Conservation (phyloP, 2,329 filamentous ascomycete species). For the Chalaropsis thielavioides region DNA sequence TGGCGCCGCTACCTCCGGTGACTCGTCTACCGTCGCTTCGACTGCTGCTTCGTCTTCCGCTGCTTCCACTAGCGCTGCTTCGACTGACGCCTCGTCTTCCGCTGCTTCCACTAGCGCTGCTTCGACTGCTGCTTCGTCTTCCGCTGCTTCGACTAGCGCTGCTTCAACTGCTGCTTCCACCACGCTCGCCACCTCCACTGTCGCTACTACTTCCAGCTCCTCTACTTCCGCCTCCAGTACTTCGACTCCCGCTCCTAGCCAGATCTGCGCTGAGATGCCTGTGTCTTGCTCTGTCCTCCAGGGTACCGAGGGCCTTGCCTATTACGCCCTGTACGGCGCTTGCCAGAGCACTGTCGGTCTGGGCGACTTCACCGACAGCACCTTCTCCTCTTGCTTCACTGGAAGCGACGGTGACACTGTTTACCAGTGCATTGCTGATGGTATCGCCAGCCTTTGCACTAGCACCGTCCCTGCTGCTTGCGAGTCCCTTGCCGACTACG, state of each 20-base stretch:
- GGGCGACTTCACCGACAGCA: neutral
- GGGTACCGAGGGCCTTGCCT: neutral
- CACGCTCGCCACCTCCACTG: neutral
- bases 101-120: neutral
- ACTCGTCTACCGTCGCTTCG: neutral
- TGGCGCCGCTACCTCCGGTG: neutral
- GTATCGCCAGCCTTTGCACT: neutral
- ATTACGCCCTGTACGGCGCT: neutral
- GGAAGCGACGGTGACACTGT: neutral
- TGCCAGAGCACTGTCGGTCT: slow-evolving; percentile 8
- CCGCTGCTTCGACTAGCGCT: neutral
- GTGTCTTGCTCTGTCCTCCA: slow-evolving; percentile 6
- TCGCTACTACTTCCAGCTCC: neutral
- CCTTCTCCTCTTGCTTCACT: slow-evolving; percentile 8
- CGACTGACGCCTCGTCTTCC: neutral
- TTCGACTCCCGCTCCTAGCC: neutral
- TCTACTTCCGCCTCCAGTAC: neutral
- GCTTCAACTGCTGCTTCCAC: neutral
- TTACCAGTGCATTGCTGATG: slow-evolving; percentile 7
- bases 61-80: neutral
- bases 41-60: neutral
- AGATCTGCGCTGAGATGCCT: slow-evolving; percentile 5
- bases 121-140: neutral
- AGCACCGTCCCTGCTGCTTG: slow-evolving; percentile 1
- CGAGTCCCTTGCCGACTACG: neutral